phyloP scores from a whole-genome alignment of 2,329 filamentous ascomycete species.

The Trichoderma koningiopsis region DNA sequence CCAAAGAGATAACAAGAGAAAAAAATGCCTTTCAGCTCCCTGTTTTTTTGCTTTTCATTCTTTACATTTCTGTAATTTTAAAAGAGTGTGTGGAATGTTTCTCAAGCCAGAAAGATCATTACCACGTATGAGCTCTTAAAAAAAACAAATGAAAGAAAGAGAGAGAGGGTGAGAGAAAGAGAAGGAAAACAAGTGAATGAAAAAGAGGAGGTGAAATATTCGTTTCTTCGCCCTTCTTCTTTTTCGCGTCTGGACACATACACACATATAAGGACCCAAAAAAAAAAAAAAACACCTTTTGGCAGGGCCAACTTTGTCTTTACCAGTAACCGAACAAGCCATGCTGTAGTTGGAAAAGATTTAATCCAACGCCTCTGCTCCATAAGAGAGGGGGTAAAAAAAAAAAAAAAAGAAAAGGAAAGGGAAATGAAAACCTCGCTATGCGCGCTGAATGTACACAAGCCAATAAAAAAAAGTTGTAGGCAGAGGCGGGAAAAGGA shows the following conservation, averaged over 20 bases:
- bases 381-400: slow-evolving; percentile 31
- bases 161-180: neutral
- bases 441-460: slow-evolving; percentile 42
- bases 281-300: slow-evolving; percentile 31
- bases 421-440: slow-evolving; percentile 32
- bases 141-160: neutral
- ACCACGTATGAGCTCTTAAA: neutral
- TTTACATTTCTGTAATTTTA: slow-evolving; percentile 2
- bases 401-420: slow-evolving; percentile 4
- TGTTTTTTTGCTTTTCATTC: slow-evolving; percentile 27
- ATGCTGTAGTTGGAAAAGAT: slow-evolving; percentile 37
- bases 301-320: slow-evolving; percentile 20
- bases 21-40: slow-evolving; percentile 18
- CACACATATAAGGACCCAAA: slow-evolving; percentile 16
- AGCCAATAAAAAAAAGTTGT: slow-evolving; percentile 29
- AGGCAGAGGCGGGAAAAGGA: neutral
- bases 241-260: neutral
- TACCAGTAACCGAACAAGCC: slow-evolving; percentile 29
- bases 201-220: neutral
- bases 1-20: neutral
- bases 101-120: neutral
- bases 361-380: slow-evolving; percentile 41
- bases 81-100: neutral
- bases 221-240: neutral
- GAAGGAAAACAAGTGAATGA: neutral